Evolutionary conservation across 2,329 filamentous ascomycete species (phyloP).

Genomic region (Pochonia chlamydosporia): DNA sequence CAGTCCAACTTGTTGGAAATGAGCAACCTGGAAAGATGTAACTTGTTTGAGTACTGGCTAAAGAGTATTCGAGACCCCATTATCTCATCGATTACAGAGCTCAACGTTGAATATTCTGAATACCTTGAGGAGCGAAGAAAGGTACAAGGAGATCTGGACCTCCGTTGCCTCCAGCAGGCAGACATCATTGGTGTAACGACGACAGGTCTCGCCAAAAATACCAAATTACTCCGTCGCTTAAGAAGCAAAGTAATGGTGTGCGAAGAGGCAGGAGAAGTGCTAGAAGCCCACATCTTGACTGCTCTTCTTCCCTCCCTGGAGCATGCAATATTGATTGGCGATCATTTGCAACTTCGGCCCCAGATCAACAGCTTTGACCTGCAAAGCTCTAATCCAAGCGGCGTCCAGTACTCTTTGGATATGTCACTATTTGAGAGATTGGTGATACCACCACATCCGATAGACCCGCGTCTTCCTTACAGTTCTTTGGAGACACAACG

Average conservation of each 20-base stretch:
- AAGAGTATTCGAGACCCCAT: not conserved
- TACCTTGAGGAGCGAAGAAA: constrained; percentile 5
- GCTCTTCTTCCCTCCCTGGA: constrained; percentile 54
- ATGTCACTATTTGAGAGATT: constrained; percentile 58
- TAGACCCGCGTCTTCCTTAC: constrained; percentile 20
- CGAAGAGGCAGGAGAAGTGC: constrained; percentile 64
- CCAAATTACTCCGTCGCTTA: constrained; percentile 42
- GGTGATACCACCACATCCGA: constrained; percentile 26
- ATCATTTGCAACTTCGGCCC: constrained; percentile 57
- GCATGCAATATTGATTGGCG: constrained; percentile 58
- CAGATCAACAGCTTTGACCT: constrained; percentile 50
- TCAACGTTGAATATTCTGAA: not conserved
- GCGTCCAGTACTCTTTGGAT: constrained; percentile 48
- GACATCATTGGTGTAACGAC: constrained; percentile 56
- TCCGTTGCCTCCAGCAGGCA: constrained; percentile 30
- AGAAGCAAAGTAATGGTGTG: constrained; percentile 53
- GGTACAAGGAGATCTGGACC: constrained; percentile 9
- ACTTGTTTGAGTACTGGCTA: not conserved
- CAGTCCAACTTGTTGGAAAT: not conserved
- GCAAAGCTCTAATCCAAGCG: constrained; percentile 41
- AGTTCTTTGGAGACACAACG: constrained; percentile 50
- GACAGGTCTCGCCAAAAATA: constrained; percentile 47
- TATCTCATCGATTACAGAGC: not conserved
- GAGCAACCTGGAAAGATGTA: not conserved
- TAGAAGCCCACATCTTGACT: constrained; percentile 58